Base-by-base conservation (phyloP, 495 filamentous ascomycete genomes). In the Daldinia grandis region DNA sequence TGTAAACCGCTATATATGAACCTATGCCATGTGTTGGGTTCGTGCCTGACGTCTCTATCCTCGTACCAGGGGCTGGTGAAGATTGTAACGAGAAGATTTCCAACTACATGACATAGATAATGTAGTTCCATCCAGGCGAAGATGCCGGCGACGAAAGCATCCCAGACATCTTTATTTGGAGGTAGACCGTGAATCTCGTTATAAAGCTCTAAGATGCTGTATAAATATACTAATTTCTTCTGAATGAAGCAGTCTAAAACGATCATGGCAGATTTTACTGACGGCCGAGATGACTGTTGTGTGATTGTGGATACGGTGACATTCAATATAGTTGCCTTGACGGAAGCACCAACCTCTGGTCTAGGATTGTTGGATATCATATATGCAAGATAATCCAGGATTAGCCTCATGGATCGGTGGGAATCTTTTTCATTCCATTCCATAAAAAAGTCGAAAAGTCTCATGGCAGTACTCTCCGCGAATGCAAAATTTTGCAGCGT, bases 361-460 rank as follows among this genome's bases (percentile, higher is more conserved):
- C 76, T 76, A 8, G 86, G 83, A 59, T 87, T 85, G 37, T 79
- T 86, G 15, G 74, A 78, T 42, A 89, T 73, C 7, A 88, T 82
- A 19, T 80, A 77, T 35, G 81, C 82, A 58, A 92, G 76, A 47
- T 87, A 83, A 69, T 87, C 81, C 50, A 96, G 77, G 0, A 94
- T 82, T 68, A 93, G 90, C 74, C 89, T 89, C 85, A 94, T 85
- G 30, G 92, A 89, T 58, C 93, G 90, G 27, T 90, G 85, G 64
- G 90, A 90, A 37, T 90, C 86, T 69, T 88, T 87, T 68, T 95
- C 91, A 67, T 88, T 93, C 79, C 88, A 90, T 62, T 88, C 84
- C 66, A 97, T 80, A 69, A 89, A 95, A 55, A 91, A 87, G 14
- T 88, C 79, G 74, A 95, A 92, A 4, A 91, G 76, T 47, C 82